A percentile compares a stretch with the other conserved stretches of the same genome.
These are phyloP conservation scores for Didymella keratinophila DNA, from an alignment of 2,329 filamentous ascomycete species.

Conservation along the genomic window DNA sequence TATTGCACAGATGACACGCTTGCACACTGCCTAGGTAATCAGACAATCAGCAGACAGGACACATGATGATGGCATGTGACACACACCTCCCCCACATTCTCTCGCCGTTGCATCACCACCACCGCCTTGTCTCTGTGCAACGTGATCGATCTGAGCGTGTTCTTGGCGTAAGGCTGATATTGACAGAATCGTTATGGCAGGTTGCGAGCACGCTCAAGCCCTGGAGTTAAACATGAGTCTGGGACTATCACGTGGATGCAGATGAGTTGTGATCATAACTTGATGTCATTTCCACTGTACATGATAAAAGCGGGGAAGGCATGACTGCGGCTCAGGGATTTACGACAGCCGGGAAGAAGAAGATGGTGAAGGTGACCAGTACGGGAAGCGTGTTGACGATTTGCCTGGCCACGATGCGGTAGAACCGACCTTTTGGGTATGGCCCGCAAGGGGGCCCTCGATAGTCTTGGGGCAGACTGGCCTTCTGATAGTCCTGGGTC, in stretches of 20 bases:
- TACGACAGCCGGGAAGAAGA: constrained; percentile 19
- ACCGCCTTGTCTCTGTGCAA: constrained; percentile 13
- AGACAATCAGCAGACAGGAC: constrained; percentile 28
- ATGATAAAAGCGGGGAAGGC: no score
- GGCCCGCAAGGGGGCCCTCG: constrained; percentile 6
- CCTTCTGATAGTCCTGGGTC: background rate
- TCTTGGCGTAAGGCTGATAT: constrained; percentile 7
- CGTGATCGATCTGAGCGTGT: constrained; percentile 8
- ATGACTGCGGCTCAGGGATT: background rate
- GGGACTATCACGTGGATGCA: background rate
- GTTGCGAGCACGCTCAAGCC: background rate
- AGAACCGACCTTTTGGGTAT: constrained; percentile 1
- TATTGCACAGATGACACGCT: constrained; percentile 34
- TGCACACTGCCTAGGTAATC: constrained; percentile 27
- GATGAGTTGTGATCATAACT: background rate
- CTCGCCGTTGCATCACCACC: constrained; percentile 14
- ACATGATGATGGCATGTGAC: constrained; percentile 35
- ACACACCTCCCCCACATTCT: constrained; percentile 33
- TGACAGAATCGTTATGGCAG: background rate
- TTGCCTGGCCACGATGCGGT: constrained; percentile 9
- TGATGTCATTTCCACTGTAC: background rate
- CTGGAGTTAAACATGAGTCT: no score
- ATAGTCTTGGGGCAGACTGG: background rate
- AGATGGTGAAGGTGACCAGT: constrained; percentile 17
- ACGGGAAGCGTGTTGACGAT: constrained; percentile 2